These are phyloP conservation scores for Globisporangium cylindrosporum DNA, from an alignment of 352 stramenopile genomes.

Conservation along the genomic window DNA sequence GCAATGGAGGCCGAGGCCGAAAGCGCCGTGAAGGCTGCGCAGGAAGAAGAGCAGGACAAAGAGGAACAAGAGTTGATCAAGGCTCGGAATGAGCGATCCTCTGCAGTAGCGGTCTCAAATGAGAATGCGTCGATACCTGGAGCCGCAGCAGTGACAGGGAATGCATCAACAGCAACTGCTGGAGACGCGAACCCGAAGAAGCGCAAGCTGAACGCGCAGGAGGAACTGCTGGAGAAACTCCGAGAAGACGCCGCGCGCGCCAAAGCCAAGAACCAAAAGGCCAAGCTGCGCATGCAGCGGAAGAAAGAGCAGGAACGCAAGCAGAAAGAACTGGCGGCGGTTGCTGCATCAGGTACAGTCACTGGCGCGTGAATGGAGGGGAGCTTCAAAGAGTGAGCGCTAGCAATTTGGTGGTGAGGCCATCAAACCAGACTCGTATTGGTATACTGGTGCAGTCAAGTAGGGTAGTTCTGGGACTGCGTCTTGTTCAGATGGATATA, in stretches of 20 bases:
- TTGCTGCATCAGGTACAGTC: background rate
- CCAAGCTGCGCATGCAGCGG: slow-evolving; percentile 67
- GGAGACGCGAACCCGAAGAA: slow-evolving; percentile 32
- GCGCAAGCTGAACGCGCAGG: slow-evolving; percentile 62
- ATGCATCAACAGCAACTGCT: background rate
- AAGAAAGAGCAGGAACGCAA: slow-evolving; percentile 67
- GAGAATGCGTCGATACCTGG: background rate
- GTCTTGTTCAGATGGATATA: background rate
- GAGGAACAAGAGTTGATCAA: slow-evolving; percentile 64
- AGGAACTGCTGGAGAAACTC: slow-evolving; percentile 67
- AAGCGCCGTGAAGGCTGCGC: slow-evolving; percentile 20
- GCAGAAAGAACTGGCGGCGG: slow-evolving; percentile 13
- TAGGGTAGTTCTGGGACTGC: too few species aligned
- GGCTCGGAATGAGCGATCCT: slow-evolving; percentile 25
- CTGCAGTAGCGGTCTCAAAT: background rate
- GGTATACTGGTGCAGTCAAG: background rate
- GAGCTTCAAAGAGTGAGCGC: background rate
- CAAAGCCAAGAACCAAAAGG: slow-evolving; percentile 75
- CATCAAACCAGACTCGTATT: background rate
- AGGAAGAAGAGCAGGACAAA: slow-evolving; percentile 39
- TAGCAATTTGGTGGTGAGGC: background rate
- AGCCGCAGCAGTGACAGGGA: background rate
- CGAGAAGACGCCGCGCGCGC: slow-evolving; percentile 59
- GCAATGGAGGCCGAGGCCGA: slow-evolving; percentile 31
- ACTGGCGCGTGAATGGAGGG: background rate